phyloP scores from a whole-genome alignment of 2,329 filamentous ascomycete species.

The Penicillium sp. region DNA sequence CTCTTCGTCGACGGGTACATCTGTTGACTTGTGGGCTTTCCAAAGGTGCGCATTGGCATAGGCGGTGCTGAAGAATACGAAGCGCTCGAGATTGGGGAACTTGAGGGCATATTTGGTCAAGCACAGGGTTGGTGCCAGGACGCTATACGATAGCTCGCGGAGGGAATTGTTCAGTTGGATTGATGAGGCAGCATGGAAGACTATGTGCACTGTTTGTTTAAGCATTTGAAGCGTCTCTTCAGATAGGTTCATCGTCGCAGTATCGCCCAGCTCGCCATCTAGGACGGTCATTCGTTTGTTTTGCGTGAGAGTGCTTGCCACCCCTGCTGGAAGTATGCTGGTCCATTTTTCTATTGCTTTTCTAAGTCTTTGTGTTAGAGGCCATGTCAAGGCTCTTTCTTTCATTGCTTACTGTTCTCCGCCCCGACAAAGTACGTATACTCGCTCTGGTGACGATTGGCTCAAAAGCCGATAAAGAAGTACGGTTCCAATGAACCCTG shows the following conservation, averaged over 20 bases:
- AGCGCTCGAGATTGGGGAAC: constrained; percentile 23
- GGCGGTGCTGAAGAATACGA: constrained; percentile 21
- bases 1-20: constrained; percentile 18
- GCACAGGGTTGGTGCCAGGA: constrained; percentile 21
- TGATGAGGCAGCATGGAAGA: constrained; percentile 21
- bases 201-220: constrained; percentile 21
- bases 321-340: constrained; percentile 13
- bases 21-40: constrained; percentile 12
- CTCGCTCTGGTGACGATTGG: constrained; percentile 15
- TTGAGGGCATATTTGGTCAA: constrained; percentile 22
- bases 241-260: constrained; percentile 22
- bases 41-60: constrained; percentile 26
- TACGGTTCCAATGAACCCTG: constrained; percentile 25
- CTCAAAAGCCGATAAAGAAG: constrained; percentile 23
- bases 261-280: constrained; percentile 25
- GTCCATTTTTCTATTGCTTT: constrained; percentile 24
- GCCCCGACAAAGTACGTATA: constrained; percentile 24
- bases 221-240: constrained; percentile 22
- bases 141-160: constrained; percentile 20
- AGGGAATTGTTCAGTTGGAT: constrained; percentile 20
- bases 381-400: neutral
- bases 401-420: constrained; percentile 14
- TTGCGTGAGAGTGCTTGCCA: constrained; percentile 12
- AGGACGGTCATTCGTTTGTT: constrained; percentile 20
- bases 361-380: constrained; percentile 2